A percentile compares a stretch with the other conserved stretches of the same genome.
phyloP scores from a whole-genome alignment of 257 asterid species.

The Prunella vulgaris region DNA sequence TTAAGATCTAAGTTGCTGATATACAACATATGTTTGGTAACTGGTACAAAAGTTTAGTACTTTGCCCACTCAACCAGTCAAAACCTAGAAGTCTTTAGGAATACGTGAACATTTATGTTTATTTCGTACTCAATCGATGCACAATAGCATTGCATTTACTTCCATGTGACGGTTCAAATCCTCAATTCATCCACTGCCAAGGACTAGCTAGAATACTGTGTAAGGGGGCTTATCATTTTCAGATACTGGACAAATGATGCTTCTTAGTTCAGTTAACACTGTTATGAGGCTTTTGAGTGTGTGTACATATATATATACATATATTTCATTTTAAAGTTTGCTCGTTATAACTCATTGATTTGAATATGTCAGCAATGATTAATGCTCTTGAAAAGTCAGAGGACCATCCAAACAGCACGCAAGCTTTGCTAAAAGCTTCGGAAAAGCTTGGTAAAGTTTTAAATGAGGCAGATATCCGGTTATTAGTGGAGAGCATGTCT shows the following conservation, averaged over 20 bases:
- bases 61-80: not conserved
- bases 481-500: constrained; percentile 43
- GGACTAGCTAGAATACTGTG: not conserved
- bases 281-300: not conserved
- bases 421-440: constrained; percentile 53
- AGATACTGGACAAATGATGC: not conserved
- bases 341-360: constrained; percentile 7
- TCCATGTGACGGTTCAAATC: too few relatives aligned
- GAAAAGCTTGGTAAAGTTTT: constrained; percentile 58
- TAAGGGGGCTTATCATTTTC: not conserved
- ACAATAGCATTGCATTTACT: not conserved
- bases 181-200: not conserved
- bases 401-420: constrained; percentile 34
- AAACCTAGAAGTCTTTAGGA: not conserved
- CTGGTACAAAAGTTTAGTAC: not conserved
- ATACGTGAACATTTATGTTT: not conserved
- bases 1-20: not conserved
- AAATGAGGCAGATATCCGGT: constrained; percentile 64
- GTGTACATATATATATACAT: too few relatives aligned
- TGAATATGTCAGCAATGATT: constrained; percentile 54
- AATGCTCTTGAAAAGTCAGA: constrained; percentile 48
- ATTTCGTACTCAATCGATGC: not conserved
- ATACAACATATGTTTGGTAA: not conserved
- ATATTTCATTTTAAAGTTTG: not conserved
- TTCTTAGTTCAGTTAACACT: not conserved